Conservation (phyloP, 345 rosid species). For the Diplotaxis tenuifolia region DNA sequence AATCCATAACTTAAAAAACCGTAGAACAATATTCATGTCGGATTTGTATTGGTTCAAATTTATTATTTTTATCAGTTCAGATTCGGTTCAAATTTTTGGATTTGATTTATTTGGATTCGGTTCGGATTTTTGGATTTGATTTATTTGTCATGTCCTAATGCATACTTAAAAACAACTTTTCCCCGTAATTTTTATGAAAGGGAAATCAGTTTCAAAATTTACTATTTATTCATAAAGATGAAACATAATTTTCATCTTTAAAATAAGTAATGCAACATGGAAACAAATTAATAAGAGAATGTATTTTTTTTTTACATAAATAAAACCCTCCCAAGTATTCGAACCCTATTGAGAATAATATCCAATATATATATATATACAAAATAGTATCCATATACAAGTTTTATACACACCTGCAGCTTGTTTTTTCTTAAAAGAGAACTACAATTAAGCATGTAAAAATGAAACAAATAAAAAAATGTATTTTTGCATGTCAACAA, state of each 20-base stretch:
- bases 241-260: not conserved
- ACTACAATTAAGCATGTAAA: not conserved
- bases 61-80: too few relatives aligned
- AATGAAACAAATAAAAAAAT: not conserved
- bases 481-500: slow-evolving; percentile 16
- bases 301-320: not conserved
- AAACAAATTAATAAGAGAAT: not conserved
- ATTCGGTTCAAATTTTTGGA: too few relatives aligned
- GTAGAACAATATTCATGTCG: too few relatives aligned
- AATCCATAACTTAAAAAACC: too few relatives aligned
- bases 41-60: too few relatives aligned
- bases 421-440: not conserved
- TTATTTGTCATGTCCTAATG: too few relatives aligned
- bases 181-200: too few relatives aligned
- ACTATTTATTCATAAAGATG: too few relatives aligned
- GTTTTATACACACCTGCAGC: not conserved
- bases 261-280: not conserved
- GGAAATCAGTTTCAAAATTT: too few relatives aligned
- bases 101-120: too few relatives aligned
- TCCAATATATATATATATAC: slow-evolving; percentile 4
- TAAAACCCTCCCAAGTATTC: not conserved
- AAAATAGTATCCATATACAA: slow-evolving; percentile 2
- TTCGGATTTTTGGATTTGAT: too few relatives aligned
- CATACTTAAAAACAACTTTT: too few relatives aligned
- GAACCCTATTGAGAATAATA: not conserved